Conservation (phyloP, 2,329 filamentous ascomycete genomes). For the Fusarium sp. region DNA sequence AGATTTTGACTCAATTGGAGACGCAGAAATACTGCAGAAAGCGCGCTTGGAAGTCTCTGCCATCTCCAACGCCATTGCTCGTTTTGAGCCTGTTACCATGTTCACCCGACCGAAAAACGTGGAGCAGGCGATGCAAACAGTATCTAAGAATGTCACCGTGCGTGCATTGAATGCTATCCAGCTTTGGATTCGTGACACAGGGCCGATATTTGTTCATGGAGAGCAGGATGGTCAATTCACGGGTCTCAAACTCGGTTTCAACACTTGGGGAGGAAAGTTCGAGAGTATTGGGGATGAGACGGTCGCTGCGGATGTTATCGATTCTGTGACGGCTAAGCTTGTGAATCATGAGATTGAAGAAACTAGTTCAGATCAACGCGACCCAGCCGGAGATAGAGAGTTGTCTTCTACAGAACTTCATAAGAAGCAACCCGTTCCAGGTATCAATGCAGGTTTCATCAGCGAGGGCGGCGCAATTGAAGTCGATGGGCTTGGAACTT, state of each 20-base stretch:
- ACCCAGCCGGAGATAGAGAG: not conserved
- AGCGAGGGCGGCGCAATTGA: constrained; percentile 49
- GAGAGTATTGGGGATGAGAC: constrained; percentile 17
- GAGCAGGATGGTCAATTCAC: not conserved
- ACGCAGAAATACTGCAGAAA: not conserved
- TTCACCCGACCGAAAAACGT: constrained; percentile 23
- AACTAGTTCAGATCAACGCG: not conserved
- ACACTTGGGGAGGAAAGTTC: constrained; percentile 49
- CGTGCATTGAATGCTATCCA: constrained; percentile 25
- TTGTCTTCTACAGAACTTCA: not conserved
- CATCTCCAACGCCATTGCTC: constrained; percentile 45
- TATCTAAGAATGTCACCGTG: constrained; percentile 18
- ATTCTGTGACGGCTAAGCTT: not conserved
- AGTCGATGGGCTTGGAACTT: constrained; percentile 49
- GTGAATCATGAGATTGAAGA: not conserved
- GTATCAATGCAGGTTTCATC: constrained; percentile 24
- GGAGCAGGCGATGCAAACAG: constrained; percentile 1
- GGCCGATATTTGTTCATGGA: constrained; percentile 41
- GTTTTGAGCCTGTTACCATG: constrained; percentile 48
- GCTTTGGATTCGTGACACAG: constrained; percentile 51
- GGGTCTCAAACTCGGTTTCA: constrained; percentile 49
- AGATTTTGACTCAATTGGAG: constrained; percentile 8
- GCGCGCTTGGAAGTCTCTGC: constrained; percentile 43
- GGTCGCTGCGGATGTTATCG: constrained; percentile 20
- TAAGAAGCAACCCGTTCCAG: not conserved